Percentiles rank a stretch among this genome's conserved stretches.
phyloP scores from a whole-genome alignment of 345 rosid genomes.

The Microthlaspi erraticum region DNA sequence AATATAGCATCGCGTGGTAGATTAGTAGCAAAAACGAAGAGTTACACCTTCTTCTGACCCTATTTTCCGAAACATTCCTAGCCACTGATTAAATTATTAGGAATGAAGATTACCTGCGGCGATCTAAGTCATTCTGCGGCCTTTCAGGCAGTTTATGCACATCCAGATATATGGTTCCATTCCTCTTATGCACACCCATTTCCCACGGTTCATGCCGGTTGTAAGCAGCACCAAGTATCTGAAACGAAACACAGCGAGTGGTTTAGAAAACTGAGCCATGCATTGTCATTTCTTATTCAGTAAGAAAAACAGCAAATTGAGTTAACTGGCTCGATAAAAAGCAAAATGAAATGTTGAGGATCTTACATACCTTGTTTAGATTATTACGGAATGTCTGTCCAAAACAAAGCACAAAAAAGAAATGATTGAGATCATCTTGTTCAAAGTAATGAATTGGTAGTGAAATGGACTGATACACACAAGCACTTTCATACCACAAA shows the following conservation, averaged over 20 bases:
- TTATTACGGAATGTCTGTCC: slow-evolving; percentile 89
- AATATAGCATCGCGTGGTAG: slow-evolving; percentile 3
- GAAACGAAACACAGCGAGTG: slow-evolving; percentile 25
- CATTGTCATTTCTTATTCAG: slow-evolving; percentile 1
- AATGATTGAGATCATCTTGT: slow-evolving; percentile 41
- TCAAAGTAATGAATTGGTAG: slow-evolving; percentile 5
- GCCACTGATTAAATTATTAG: background rate
- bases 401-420: slow-evolving; percentile 18
- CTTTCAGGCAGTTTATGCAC: slow-evolving; percentile 94
- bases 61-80: no score
- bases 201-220: slow-evolving; percentile 90
- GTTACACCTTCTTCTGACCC: background rate
- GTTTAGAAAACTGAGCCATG: background rate
- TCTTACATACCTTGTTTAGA: slow-evolving; percentile 80
- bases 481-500: slow-evolving; percentile 74
- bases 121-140: slow-evolving; percentile 81
- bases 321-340: background rate
- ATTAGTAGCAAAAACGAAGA: slow-evolving; percentile 5
- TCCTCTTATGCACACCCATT: slow-evolving; percentile 99
- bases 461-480: slow-evolving; percentile 23
- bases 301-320: background rate
- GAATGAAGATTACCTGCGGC: slow-evolving; percentile 65
- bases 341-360: slow-evolving; percentile 7
- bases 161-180: slow-evolving; percentile 90
- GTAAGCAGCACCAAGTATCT: slow-evolving; percentile 94